Percentiles rank a stretch among this genome's conserved stretches.
Conservation (phyloP, 1,139 yeast genomes). For the Kodamaea derodonti region DNA sequence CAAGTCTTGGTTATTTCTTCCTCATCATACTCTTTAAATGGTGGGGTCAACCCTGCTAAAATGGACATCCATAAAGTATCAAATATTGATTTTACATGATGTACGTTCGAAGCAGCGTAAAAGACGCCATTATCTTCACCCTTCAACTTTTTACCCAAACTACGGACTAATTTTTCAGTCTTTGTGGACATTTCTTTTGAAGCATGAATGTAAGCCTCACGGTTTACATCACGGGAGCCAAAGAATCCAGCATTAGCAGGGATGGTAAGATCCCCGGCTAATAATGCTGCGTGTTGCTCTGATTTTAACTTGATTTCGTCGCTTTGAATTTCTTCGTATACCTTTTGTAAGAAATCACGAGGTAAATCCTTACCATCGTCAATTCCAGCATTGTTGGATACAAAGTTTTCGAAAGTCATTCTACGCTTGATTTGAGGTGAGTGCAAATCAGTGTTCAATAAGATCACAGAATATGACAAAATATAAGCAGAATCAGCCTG, state of each 20-base stretch:
- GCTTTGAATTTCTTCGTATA: constrained; percentile 71
- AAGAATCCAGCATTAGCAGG: constrained; percentile 54
- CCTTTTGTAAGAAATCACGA: constrained; percentile 59
- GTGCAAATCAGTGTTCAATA: constrained; percentile 93
- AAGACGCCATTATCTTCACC: constrained; percentile 31
- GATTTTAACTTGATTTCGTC: constrained; percentile 89
- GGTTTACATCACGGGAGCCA: constrained; percentile 68
- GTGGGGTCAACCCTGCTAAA: constrained; percentile 89
- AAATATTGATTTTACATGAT: constrained; percentile 89
- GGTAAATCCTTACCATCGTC: constrained; percentile 89
- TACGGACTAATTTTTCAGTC: constrained; percentile 80
- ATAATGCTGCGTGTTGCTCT: constrained; percentile 89
- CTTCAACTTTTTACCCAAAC: constrained; percentile 49
- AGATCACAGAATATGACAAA: constrained; percentile 84
- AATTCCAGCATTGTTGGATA: constrained; percentile 86
- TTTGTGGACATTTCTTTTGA: constrained; percentile 88
- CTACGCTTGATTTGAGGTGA: constrained; percentile 80
- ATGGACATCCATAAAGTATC: constrained; percentile 97
- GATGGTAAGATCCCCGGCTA: constrained; percentile 56
- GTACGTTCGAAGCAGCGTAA: constrained; percentile 67
- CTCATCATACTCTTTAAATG: constrained; percentile 86
- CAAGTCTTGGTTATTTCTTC: constrained; percentile 67
- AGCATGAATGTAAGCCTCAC: constrained; percentile 89
- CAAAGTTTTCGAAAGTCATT: constrained; percentile 85
- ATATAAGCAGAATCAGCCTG: constrained; percentile 95